Base-by-base conservation (phyloP, 169 alveolate genomes). In the Cyclospora cayetanensis region DNA sequence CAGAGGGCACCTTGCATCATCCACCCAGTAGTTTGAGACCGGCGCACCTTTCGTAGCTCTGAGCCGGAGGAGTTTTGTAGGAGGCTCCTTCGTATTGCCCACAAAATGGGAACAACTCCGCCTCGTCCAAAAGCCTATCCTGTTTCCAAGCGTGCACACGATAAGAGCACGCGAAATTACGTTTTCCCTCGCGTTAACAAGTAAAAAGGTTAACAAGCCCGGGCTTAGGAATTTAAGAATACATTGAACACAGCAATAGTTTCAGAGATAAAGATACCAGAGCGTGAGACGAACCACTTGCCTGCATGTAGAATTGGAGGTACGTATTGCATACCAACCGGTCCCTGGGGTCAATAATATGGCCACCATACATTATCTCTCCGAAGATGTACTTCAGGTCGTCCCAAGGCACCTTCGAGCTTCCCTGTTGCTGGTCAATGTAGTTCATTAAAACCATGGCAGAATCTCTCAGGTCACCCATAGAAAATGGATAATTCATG, bases 291-390 rank as follows among this genome's bases (percentile, higher is more conserved):
- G 50, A 60, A 9, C 18, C 2, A 39, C 72, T 66, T 55, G 53
- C 91, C 83, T 97, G 97, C 98, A 98, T 97, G 91, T 97, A 96
- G 92, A 97, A 97, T 92, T 96, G 97, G 53, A 98, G 95, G 94
- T 98, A 98, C 65, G 99, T 96, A 65, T 91, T 97, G 91, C 98
- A 97, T 72, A 98, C 94, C 86, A 96, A 95, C 95, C 99, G 97
- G 92, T 98, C 99, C 97, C 98, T 95, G 93, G 97, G 99, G 95
- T 98, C 99, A 25, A 97, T 99, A 82, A 98, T 98, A 93, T 98
- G 99, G 34, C 99, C 99, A 22, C 99, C 99, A 88, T 98, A 98
- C 99, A 98, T 98, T 90, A 98, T 98, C 96, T 98, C 99, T 50
- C 99, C 99, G 92, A 98, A 97, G 89, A 98, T 97, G 95, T 98